Evolutionary conservation across 106 monocot species (phyloP).

Genomic region (Narthecium ossifragum): DNA sequence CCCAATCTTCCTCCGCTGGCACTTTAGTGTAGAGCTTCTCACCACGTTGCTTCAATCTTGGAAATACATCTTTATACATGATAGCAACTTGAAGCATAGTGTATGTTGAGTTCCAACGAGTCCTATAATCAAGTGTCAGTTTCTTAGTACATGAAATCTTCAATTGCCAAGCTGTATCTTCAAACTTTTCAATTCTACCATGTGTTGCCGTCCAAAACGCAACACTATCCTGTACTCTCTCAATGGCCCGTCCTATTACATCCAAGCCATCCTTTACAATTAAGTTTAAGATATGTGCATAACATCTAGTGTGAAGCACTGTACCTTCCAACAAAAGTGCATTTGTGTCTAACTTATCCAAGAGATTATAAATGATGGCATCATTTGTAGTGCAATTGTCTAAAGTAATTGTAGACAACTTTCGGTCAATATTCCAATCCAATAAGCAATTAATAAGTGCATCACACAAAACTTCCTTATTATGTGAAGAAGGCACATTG

Average conservation of each 20-base stretch:
- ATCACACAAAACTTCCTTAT: too few relatives aligned
- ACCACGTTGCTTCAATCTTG: background rate
- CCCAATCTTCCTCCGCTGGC: slow-evolving; percentile 12
- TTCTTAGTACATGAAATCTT: background rate
- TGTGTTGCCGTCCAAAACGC: slow-evolving; percentile 8
- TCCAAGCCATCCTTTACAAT: slow-evolving; percentile 14
- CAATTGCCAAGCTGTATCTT: too few relatives aligned
- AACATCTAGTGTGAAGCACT: too few relatives aligned
- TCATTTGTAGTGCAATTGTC: slow-evolving; percentile 9
- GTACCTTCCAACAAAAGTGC: background rate
- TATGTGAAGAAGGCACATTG: too few relatives aligned
- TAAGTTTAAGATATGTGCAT: too few relatives aligned
- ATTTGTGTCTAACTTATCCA: background rate
- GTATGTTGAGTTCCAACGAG: too few relatives aligned
- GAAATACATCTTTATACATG: too few relatives aligned
- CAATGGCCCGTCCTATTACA: slow-evolving; percentile 2
- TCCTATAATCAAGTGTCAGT: slow-evolving; percentile 4
- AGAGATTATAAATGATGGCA: background rate
- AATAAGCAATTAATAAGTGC: background rate
- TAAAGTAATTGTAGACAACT: slow-evolving; percentile 5
- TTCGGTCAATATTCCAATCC: slow-evolving; percentile 26
- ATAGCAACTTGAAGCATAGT: slow-evolving; percentile 7
- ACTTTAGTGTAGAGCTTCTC: background rate
- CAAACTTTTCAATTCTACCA: slow-evolving; percentile 8
- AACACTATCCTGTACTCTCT: slow-evolving; percentile 10